Percentiles rank a stretch among this genome's conserved stretches.
phyloP scores from a whole-genome alignment of 768 basidiomycete species.

The Lentinula lateritia region DNA sequence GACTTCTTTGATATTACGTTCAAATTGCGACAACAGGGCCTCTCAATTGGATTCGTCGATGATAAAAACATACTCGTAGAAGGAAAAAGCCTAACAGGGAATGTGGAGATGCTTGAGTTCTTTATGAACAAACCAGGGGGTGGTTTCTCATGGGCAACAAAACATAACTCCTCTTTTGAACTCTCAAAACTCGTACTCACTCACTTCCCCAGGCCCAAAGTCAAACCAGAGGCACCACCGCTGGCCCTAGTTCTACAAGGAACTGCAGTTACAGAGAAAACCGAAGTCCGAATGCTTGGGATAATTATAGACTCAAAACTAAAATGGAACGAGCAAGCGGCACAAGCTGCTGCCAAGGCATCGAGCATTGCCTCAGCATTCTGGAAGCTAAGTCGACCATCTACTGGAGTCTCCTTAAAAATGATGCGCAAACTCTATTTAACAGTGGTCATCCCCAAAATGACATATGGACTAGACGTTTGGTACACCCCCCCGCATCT shows the following conservation, averaged over 20 bases:
- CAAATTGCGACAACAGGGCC: background rate
- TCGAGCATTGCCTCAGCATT: background rate
- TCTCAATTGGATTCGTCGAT: conserved; percentile 14
- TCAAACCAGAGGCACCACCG: background rate
- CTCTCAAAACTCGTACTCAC: background rate
- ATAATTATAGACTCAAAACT: background rate
- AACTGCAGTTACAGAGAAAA: background rate
- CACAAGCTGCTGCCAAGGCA: background rate
- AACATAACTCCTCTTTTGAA: background rate
- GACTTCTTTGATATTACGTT: conserved; percentile 14
- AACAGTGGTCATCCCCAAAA: conserved; percentile 5
- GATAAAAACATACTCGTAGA: conserved; percentile 9
- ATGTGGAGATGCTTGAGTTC: background rate
- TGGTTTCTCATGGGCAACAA: background rate
- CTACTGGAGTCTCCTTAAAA: background rate
- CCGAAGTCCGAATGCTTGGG: background rate
- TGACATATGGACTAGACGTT: background rate
- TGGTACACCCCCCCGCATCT: background rate
- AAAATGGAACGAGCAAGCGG: background rate
- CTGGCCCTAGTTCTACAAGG: background rate
- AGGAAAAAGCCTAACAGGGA: conserved; percentile 5
- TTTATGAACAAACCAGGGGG: conserved; percentile 11
- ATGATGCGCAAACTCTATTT: conserved; percentile 5
- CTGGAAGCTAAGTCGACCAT: background rate
- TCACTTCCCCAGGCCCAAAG: background rate